A percentile compares a stretch with the other conserved stretches of the same genome.
phyloP scores from a whole-genome alignment of 2,329 filamentous ascomycete species.

The Aspergillus fischeri region DNA sequence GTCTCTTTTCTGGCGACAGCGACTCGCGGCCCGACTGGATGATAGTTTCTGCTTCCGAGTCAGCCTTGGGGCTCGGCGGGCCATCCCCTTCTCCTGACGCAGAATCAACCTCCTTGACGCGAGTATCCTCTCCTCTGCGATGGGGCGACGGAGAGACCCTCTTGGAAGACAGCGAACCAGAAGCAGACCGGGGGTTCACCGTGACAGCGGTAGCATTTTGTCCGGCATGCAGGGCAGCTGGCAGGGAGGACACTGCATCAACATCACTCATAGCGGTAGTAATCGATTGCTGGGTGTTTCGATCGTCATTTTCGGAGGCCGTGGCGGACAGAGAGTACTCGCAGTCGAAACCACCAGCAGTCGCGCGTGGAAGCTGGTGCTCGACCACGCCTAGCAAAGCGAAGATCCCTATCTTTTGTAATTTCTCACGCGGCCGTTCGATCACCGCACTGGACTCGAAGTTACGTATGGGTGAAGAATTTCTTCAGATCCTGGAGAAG shows the following conservation, averaged over 20 bases:
- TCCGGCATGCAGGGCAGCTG: conserved; percentile 35
- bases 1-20: conserved; percentile 45
- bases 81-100: conserved; percentile 31
- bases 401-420: not conserved
- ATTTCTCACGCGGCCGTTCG: not conserved
- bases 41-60: conserved; percentile 48
- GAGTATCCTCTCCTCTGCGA: conserved; percentile 18
- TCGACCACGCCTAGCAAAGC: conserved; percentile 20
- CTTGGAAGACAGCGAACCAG: conserved; percentile 22
- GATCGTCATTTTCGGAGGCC: conserved; percentile 44
- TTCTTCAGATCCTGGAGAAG: not conserved
- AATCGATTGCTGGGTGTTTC: conserved; percentile 35
- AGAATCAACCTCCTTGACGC: conserved; percentile 22
- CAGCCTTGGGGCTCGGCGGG: conserved; percentile 37
- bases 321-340: conserved; percentile 29
- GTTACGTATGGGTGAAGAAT: not conserved
- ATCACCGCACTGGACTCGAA: not conserved
- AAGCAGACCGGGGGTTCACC: conserved; percentile 23
- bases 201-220: conserved; percentile 30
- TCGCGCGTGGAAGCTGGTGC: conserved; percentile 31
- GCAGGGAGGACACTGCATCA: conserved; percentile 37
- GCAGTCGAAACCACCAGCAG: conserved; percentile 32
- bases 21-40: conserved; percentile 46
- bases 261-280: conserved; percentile 48
- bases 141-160: conserved; percentile 16